Evolutionary conservation across 2,329 filamentous ascomycete species (phyloP).

Genomic region (Phaeosphaeria sp.): DNA sequence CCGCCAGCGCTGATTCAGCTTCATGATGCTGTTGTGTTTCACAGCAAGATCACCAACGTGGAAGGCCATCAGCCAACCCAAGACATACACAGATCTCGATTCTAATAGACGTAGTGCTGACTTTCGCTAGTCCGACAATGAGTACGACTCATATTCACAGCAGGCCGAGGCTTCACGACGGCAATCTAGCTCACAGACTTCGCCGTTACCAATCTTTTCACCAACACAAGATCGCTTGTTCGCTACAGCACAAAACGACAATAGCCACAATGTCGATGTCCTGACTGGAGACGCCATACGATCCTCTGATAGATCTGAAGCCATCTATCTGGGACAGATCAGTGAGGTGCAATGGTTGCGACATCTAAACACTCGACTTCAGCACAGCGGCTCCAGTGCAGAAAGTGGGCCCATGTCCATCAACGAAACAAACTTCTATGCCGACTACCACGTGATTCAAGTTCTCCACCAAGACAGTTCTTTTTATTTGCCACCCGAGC

Average conservation of each 20-base stretch:
- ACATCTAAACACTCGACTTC: constrained; percentile 12
- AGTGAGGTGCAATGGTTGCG: neutral
- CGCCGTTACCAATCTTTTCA: neutral
- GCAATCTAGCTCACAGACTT: neutral
- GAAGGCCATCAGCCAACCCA: no score
- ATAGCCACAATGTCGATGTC: constrained; percentile 2
- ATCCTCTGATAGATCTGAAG: neutral
- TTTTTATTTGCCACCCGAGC: constrained; percentile 15
- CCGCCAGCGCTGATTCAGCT: no score
- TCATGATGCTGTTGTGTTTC: no score
- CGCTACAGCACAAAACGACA: constrained; percentile 7
- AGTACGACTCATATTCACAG: neutral
- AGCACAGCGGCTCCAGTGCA: neutral
- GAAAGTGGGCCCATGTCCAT: neutral
- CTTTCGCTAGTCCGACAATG: neutral
- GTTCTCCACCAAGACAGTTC: constrained; percentile 12
- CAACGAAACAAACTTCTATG: constrained; percentile 24
- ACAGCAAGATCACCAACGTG: no score
- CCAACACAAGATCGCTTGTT: neutral
- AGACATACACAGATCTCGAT: neutral
- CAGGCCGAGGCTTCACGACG: neutral
- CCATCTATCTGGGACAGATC: neutral
- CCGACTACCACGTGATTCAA: constrained; percentile 27
- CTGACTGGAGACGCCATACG: neutral
- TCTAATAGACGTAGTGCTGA: neutral